Base-by-base conservation (phyloP, 331 rosid genomes). In the Saraca asoca region DNA sequence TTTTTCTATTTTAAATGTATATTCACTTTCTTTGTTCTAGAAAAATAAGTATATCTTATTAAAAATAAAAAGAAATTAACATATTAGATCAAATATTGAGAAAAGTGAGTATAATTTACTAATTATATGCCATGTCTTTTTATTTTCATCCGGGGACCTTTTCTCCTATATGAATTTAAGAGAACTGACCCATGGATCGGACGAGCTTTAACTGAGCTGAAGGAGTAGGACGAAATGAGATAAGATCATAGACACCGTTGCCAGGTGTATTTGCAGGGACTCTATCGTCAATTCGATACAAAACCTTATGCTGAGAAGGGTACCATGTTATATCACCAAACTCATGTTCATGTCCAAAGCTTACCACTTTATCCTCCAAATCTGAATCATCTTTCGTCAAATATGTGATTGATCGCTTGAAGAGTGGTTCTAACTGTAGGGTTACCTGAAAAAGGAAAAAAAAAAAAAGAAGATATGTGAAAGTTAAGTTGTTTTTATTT, bases 271-370 rank as follows among this genome's bases (percentile, higher is more conserved):
- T 75, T 0, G 65, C 34, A 5, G 81, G 9, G 48, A 83, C 85
- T 15, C 91, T 84, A 37, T 79, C 79, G 52, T 83, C 95, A 1
- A 74, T 58, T 12, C 89, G 83, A 24, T 81, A 88, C 10, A 79
- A 51, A 0, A 74, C 87, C 52, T 68, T 83, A 6, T 19, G 91
- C 48, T 88, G 87, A 19, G 69, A 59, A 7, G 95, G 95, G 46
- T 76, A 79, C 91, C 91, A 88, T 5, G 44, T 58, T 42, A 88
- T 63, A 57, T 88, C 95, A 2, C 75, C 91, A 66, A 83, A 88
- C 71, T 85, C 95, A 9, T 85, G 87, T 45, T 71, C 18, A 0
- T 50, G 68, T 2, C 89, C 91, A 31, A 88, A 83, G 6, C 33
- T 18, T 5, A 19, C 12, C 6, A 65, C 80, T 75, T 78, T 12